Evolutionary conservation across 2,329 filamentous ascomycete genomes (phyloP), one percentile per base, ranked within the genome.

Genomic region (Alternaria sp.): DNA sequence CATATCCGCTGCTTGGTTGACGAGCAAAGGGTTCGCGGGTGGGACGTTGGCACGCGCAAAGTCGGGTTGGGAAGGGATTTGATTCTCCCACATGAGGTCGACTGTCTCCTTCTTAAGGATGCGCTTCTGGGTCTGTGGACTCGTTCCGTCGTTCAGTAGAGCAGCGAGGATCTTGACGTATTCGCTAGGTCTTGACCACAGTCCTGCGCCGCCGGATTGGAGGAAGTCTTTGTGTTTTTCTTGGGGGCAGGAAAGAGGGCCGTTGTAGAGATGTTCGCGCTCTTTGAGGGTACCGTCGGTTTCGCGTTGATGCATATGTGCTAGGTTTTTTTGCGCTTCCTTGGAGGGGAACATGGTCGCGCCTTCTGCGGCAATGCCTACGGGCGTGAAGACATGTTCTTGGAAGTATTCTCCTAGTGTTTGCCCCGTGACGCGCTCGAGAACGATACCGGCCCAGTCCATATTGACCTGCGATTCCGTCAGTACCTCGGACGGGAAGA

Each of bases 21-120:
- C 83, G 9, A 87, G 76, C 14, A 84, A 78, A 0, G 83, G 83
- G 64, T 87, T 87, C 1, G 84, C 78, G 2, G 82, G 81, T 0
- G 83, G 75, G 3, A 87, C 80, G 3, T 71, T 66, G 7, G 37
- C 33, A 1, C 85, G 81, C 2, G 82, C 82, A 60, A 87, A 88
- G 64, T 89, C 71, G 0, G 87, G 87, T 51, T 78, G 72, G 1
- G 84, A 63, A 0, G 86, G 82, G 55, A 90, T 85, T 66, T 89
- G 88, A 73, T 92, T 91, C 60, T 81, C 81, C 75, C 89, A 91
- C 87, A 92, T 90, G 30, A 85, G 77, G 12, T 89, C 83, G 0
- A 92, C 85, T 0, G 88, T 90, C 28, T 84, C 80, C 15, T 84
- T 81, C 20, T 82, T 79, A 7, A 92, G 81, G 30, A 92, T 84